Conservation (phyloP, 2,329 filamentous ascomycete species). For the Fusarium sp. region DNA sequence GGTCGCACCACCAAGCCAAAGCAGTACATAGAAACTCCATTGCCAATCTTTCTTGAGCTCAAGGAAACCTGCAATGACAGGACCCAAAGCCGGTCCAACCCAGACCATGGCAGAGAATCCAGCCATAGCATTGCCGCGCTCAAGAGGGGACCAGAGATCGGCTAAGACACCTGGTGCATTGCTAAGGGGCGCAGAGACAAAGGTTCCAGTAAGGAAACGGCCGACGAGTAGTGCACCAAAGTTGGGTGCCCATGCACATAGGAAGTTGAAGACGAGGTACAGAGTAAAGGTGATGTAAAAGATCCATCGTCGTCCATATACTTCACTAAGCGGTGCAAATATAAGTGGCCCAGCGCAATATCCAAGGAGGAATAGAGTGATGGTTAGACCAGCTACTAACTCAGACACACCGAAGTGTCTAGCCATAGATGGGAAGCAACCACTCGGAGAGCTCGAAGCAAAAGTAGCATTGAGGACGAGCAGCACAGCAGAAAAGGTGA, state of each 20-base stretch:
- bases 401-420: conserved; percentile 26
- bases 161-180: conserved; percentile 82
- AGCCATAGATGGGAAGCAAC: conserved; percentile 22
- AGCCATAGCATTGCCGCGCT: conserved; percentile 84
- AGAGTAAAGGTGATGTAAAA: conserved; percentile 64
- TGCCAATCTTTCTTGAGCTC: conserved; percentile 75
- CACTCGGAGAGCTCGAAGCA: conserved; percentile 26
- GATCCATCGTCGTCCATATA: conserved; percentile 74
- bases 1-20: conserved; percentile 84
- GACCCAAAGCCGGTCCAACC: conserved; percentile 67
- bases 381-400: conserved; percentile 23
- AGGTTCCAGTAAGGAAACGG: conserved; percentile 79
- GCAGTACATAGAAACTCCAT: conserved; percentile 29
- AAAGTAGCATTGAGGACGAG: conserved; percentile 29
- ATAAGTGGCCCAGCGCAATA: conserved; percentile 75
- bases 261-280: conserved; percentile 80
- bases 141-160: conserved; percentile 81
- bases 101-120: conserved; percentile 83
- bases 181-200: conserved; percentile 84
- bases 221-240: conserved; percentile 79
- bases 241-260: conserved; percentile 77
- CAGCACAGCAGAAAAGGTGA: conserved; percentile 20
- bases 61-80: conserved; percentile 74
- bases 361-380: conserved; percentile 38
- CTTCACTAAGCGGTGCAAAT: conserved; percentile 80